Conservation (phyloP, 1,284 basidiomycete species). For the Leccinum colubrinum region DNA sequence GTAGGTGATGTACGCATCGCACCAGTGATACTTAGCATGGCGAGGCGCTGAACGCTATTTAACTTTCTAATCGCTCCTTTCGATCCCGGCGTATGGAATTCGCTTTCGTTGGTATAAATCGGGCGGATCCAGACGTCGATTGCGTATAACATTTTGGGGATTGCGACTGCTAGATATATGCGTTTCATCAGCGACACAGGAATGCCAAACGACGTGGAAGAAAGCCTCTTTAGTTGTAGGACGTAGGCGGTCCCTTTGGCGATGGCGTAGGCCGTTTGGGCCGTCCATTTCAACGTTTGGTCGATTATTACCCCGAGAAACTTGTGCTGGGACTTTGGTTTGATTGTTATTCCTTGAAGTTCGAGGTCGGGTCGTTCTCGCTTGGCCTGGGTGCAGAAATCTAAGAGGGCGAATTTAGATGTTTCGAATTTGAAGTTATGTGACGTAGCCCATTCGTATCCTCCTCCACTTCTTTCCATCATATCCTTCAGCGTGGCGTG, state of each 20-base stretch:
- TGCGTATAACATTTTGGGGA: too few relatives aligned
- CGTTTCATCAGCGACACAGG: background rate
- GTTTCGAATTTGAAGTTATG: background rate
- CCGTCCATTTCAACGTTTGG: background rate
- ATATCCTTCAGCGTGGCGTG: constrained; percentile 3
- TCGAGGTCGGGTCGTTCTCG: background rate
- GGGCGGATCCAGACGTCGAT: too few relatives aligned
- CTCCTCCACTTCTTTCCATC: constrained; percentile 1
- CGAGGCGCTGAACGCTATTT: too few relatives aligned
- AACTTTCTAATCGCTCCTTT: too few relatives aligned
- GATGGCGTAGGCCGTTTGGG: background rate
- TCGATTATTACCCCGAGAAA: background rate
- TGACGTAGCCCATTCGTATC: background rate
- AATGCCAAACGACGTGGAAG: background rate
- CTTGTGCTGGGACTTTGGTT: background rate
- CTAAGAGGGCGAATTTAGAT: background rate
- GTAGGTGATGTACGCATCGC: too few relatives aligned
- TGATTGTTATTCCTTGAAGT: background rate
- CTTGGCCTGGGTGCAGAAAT: background rate
- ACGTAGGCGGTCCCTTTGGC: background rate
- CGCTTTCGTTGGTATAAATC: too few relatives aligned
- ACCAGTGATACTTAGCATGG: too few relatives aligned
- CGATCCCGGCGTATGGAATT: too few relatives aligned
- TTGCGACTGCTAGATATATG: too few relatives aligned
- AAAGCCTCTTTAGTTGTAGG: background rate